Base-by-base conservation (phyloP, 176 grass and related monocot genomes). In the Pharus latifolius region DNA sequence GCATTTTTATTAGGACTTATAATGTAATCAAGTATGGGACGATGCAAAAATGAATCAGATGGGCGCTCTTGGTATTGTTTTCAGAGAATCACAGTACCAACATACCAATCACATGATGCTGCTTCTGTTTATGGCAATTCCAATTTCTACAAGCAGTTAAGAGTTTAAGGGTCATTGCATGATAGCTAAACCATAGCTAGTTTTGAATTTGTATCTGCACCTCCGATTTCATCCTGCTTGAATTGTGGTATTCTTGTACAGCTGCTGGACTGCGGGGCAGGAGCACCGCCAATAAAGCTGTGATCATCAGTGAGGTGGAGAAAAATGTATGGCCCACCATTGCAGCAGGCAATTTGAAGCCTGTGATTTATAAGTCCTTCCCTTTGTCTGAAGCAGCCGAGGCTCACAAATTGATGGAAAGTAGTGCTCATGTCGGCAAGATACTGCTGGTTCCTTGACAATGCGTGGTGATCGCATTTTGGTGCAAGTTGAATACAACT, bases 321-420 rank as follows among this genome's bases (percentile, higher is more conserved):
- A 92, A 77, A 68, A 82, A 87, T 42, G 80, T 96, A 15, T 96
- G 93, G 93, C 86, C 77, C 43, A 83, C 89, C 0, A 15, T 96
- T n/a, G 60, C 31, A 8, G 66, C 59, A 28, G 88, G 78, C 20
- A 96, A 85, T 59, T 83, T 96, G 70, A 96, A 90, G 66, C 89
- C 83, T 4, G 72, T 96, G 32, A 54, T 92, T 65, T 87, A 82
- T 86, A 87, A 67, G 74, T 64, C 77, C 0, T 87, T 90, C 49
- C 80, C 80, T 6, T 80, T 97, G 61, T 83, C 70, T 35, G 80
- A 97, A 79, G 93, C 83, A 12, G 83, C 65, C 0, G 83, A 92
- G 54, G 93, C 93, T 67, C 93, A 97, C 63, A 85, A 82, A 55
- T 20, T 92, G 33, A 92, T 92, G 70, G 93, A 97, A 73, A 62